phyloP scores from a whole-genome alignment of 805 yeast species.

The Yarrowia deformans region DNA sequence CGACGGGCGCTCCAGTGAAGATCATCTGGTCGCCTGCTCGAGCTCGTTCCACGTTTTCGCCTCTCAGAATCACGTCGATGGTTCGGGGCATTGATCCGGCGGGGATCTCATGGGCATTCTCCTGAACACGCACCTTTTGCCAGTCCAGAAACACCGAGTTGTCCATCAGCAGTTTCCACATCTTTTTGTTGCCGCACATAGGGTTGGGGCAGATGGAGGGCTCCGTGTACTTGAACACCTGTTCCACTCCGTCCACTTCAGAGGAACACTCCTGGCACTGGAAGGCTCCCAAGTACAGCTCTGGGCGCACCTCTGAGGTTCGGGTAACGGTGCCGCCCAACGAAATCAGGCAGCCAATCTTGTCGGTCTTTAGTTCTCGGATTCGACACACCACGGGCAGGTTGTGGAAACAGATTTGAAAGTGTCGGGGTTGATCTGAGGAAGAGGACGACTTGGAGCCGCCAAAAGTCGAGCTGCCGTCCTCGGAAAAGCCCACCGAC shows the following conservation, averaged over 20 bases:
- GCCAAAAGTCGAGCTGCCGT: slow-evolving; percentile 51
- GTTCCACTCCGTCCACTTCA: slow-evolving; percentile 86
- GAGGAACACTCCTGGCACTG: slow-evolving; percentile 90
- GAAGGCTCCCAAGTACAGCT: slow-evolving; percentile 83
- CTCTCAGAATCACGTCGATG: slow-evolving; percentile 87
- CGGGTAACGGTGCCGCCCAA: slow-evolving; percentile 96
- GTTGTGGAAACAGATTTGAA: slow-evolving; percentile 88
- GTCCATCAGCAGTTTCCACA: slow-evolving; percentile 83
- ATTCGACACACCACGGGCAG: slow-evolving; percentile 82
- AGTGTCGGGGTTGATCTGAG: slow-evolving; percentile 68
- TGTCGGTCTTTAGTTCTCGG: slow-evolving; percentile 88
- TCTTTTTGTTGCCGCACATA: slow-evolving; percentile 82
- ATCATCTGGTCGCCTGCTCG: slow-evolving; percentile 96
- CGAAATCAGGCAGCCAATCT: slow-evolving; percentile 81
- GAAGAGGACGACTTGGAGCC: slow-evolving; percentile 40
- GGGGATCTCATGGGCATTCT: slow-evolving; percentile 94
- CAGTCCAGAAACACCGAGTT: slow-evolving; percentile 92
- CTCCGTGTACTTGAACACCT: slow-evolving; percentile 89
- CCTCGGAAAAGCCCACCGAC: slow-evolving; percentile 46
- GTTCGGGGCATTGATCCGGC: slow-evolving; percentile 99
- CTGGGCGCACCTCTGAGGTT: slow-evolving; percentile 96
- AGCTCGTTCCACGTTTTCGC: slow-evolving; percentile 93
- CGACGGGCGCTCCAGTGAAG: slow-evolving; percentile 94
- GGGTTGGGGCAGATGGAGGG: slow-evolving; percentile 92
- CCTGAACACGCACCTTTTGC: slow-evolving; percentile 96